phyloP scores from a whole-genome alignment of 129 eudicot species.

The Oenanthe sinensis region DNA sequence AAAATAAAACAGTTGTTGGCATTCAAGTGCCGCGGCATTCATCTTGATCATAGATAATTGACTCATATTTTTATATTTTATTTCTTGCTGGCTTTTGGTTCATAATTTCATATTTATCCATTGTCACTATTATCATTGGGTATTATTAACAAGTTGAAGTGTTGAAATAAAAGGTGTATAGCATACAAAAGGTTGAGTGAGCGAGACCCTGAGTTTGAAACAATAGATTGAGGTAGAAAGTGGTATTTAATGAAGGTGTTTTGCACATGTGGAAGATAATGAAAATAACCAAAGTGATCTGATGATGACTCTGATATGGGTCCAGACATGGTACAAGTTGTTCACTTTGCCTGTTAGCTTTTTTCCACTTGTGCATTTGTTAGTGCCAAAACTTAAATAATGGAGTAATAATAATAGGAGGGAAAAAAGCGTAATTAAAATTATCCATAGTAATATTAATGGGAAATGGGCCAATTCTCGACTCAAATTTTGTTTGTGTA shows the following conservation, averaged over 20 bases:
- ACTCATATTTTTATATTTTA: background rate
- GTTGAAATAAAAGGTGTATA: background rate
- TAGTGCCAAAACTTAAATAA: background rate
- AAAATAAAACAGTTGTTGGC: conserved; percentile 7
- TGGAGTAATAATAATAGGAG: too few species aligned
- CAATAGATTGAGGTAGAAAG: background rate
- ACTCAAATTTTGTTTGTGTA: background rate
- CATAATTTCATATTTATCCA: background rate
- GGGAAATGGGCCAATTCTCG: background rate
- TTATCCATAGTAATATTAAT: background rate
- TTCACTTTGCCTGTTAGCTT: background rate
- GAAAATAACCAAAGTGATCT: background rate
- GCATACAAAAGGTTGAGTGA: background rate
- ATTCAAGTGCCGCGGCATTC: conserved; percentile 3
- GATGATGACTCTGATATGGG: background rate
- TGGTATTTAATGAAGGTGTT: background rate
- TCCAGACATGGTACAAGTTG: background rate
- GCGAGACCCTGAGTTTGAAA: background rate
- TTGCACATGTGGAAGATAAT: conserved; percentile 1
- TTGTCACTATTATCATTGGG: background rate
- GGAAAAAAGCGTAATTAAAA: background rate
- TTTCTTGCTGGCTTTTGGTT: background rate
- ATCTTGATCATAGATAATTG: background rate
- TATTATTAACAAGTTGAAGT: background rate
- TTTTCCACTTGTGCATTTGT: background rate